Evolutionary conservation across 805 yeast species (phyloP).

Genomic region (Lachancea waltii): DNA sequence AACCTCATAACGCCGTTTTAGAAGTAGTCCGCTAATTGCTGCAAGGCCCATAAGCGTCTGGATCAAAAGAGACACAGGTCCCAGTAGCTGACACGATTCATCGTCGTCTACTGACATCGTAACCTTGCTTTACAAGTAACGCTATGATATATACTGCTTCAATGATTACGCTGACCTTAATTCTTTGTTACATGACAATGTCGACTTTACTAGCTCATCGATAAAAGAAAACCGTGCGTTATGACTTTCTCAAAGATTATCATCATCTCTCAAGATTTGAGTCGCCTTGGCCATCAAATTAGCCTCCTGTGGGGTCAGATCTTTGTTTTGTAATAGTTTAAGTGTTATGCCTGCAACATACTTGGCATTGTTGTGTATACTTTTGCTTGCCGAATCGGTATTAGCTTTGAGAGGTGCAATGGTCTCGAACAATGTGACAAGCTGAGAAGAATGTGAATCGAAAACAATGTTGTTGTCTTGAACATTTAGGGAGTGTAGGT

Average conservation of each 20-base stretch:
- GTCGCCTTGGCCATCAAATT: conserved; percentile 9
- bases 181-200: not conserved
- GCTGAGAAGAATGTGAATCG: conserved; percentile 7
- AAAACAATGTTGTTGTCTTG: conserved; percentile 12
- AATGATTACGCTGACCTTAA: no score
- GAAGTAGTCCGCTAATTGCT: conserved; percentile 64
- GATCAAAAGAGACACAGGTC: conserved; percentile 78
- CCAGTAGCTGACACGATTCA: conserved; percentile 55
- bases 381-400: conserved; percentile 22
- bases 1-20: conserved; percentile 70
- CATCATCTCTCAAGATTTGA: conserved; percentile 2
- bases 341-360: conserved; percentile 27
- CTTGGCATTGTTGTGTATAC: conserved; percentile 26
- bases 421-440: conserved; percentile 16
- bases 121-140: not conserved
- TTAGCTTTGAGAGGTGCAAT: conserved; percentile 13
- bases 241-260: no score
- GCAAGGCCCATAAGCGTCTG: conserved; percentile 72
- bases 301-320: conserved; percentile 14
- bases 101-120: conserved; percentile 2
- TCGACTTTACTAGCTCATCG: not conserved
- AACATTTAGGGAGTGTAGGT: conserved; percentile 15
- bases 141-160: not conserved
- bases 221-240: no score
- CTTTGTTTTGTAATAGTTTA: conserved; percentile 4